Conservation (phyloP, 768 basidiomycete species). For the Suillus luteus region DNA sequence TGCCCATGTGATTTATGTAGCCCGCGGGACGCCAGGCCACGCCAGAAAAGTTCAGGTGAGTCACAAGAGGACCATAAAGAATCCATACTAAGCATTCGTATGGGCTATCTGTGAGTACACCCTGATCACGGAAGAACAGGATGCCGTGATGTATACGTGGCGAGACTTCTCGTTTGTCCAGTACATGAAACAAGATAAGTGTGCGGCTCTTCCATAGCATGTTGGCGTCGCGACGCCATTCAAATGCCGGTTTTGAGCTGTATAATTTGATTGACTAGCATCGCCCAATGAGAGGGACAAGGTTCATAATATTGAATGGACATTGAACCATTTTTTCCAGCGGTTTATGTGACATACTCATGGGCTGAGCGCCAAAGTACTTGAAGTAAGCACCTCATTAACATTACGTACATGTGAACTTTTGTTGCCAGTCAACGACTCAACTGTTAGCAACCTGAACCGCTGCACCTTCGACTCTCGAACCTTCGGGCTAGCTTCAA, state of each 20-base stretch:
- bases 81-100: neutral
- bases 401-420: neutral
- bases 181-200: constrained; percentile 1
- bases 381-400: neutral
- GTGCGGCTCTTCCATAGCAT: neutral
- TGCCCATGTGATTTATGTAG: constrained; percentile 4
- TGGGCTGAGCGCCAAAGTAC: neutral
- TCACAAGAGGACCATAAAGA: neutral
- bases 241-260: neutral
- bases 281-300: neutral
- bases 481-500: neutral
- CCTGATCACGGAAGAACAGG: constrained; percentile 6
- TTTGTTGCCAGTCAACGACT: neutral
- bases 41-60: neutral
- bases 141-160: constrained; percentile 1
- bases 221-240: neutral
- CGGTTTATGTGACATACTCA: neutral
- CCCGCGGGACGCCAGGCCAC: neutral
- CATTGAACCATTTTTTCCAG: neutral
- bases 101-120: neutral
- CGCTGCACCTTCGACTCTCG: neutral
- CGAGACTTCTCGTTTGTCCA: constrained; percentile 1
- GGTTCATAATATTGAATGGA: neutral
- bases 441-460: neutral
- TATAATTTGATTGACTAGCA: neutral